These are phyloP conservation scores for Penicillium flavigenum DNA, from an alignment of 495 filamentous ascomycete genomes.

Conservation along the genomic window DNA sequence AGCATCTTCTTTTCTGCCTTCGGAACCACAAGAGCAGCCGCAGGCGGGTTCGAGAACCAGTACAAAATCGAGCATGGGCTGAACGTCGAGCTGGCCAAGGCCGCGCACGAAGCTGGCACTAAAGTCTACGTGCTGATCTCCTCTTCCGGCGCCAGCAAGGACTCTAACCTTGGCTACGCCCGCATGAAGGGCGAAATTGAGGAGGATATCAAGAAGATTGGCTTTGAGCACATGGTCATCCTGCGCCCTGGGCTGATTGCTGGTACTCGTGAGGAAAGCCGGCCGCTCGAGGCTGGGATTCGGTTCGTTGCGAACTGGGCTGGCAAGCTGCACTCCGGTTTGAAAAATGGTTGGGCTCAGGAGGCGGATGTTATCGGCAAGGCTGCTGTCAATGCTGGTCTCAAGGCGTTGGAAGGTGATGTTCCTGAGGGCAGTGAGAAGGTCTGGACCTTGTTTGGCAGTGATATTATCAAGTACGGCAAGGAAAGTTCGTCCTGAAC, in stretches of 20 bases:
- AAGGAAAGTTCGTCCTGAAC: constrained; percentile 21
- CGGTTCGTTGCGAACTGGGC: constrained; percentile 48
- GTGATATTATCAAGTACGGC: constrained; percentile 39
- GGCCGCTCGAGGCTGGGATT: constrained; percentile 49
- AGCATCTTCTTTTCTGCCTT: constrained; percentile 63
- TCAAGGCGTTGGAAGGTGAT: constrained; percentile 49
- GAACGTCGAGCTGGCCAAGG: constrained; percentile 65
- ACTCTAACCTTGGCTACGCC: constrained; percentile 53
- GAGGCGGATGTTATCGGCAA: constrained; percentile 72
- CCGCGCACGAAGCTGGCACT: constrained; percentile 61
- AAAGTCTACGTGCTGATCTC: constrained; percentile 71
- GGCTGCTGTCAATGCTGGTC: constrained; percentile 60
- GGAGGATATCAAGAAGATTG: constrained; percentile 65
- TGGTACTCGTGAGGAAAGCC: constrained; percentile 61
- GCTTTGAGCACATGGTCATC: constrained; percentile 72
- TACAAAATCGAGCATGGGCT: constrained; percentile 75
- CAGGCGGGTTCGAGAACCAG: constrained; percentile 69
- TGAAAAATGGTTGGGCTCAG: constrained; percentile 69
- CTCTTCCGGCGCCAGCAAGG: constrained; percentile 47
- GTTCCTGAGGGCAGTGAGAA: constrained; percentile 45
- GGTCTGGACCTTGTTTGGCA: constrained; percentile 41
- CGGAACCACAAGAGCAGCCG: constrained; percentile 63
- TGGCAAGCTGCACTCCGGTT: constrained; percentile 52
- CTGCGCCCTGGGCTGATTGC: constrained; percentile 72
- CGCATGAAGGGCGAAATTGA: constrained; percentile 83